Base-by-base conservation (phyloP, 257 asterid genomes). In the Euphrasia confusa region DNA sequence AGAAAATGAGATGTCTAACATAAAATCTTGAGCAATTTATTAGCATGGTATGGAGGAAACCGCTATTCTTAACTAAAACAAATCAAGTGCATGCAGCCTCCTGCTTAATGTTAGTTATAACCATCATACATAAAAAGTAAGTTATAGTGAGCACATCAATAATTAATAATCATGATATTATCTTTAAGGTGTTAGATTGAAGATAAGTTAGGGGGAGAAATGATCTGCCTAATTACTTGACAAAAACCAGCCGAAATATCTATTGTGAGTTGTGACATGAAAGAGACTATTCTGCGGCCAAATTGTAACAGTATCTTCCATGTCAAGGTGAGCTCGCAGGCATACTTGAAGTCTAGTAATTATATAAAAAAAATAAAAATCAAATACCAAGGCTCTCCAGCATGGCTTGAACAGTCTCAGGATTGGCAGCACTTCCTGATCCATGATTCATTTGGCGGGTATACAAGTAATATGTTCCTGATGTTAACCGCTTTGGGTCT, bases 361-460 rank as follows among this genome's bases (percentile, higher is more conserved):
- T 54, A 65, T 32, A 63, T 9, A 42, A 12, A 42, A 11, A 8
- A 27, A 65, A 60, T 30, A 55, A 45, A n/a, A n/a, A 49, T 24
- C 62, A 56, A 55, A 48, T 65, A 82, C 97, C 97, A 75, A 89
- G 75, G 77, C 83, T 80, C 62, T 76, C 86, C 67, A 89, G 79
- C 95, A 89, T 89, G 76, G 81, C 95, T 61, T 71, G 77, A 56
- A 89, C 83, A 58, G 89, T 82, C 64, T 82, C 88, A 42, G 93
- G 84, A 72, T 76, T 77, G 30, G 82, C 84, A 77, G 78, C 68
- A 76, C 60, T 61, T 65, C 85, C 86, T 32, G 93, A 78, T 42
- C 74, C 84, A 53, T 71, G 78, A 71, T 74, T 69, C 79, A 77
- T 70, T 73, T 82, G 94, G 59, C 81, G 87, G 66, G 78, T 75